Conservation (phyloP, 2,329 filamentous ascomycete genomes). For the Colletotrichum costaricense region DNA sequence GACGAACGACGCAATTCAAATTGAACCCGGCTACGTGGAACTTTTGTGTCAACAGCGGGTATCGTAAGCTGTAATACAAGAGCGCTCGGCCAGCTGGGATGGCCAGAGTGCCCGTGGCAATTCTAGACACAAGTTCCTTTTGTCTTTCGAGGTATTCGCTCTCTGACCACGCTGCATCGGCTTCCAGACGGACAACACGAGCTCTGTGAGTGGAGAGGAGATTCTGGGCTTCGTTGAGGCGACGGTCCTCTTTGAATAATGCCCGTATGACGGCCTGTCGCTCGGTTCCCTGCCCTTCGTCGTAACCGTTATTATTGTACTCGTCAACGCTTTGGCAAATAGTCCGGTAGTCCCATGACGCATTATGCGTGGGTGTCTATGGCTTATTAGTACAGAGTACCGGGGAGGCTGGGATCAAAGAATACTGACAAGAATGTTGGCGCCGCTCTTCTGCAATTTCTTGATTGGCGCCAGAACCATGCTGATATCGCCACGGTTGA, state of each 20-base stretch:
- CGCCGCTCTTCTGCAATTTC: conserved; percentile 45
- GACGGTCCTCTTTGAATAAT: conserved; percentile 91
- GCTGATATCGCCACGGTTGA: conserved; percentile 85
- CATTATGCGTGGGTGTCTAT: conserved; percentile 71
- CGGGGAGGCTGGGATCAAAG: too few relatives aligned
- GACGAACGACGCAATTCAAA: conserved; percentile 90
- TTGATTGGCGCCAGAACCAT: conserved; percentile 67
- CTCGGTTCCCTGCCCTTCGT: conserved; percentile 86
- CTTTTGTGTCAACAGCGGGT: conserved; percentile 91
- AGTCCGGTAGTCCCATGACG: conserved; percentile 80
- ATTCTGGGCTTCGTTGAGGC: conserved; percentile 85
- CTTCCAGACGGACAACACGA: conserved; percentile 80
- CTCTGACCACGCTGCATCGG: conserved; percentile 83
- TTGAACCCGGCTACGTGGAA: conserved; percentile 92
- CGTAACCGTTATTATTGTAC: conserved; percentile 69
- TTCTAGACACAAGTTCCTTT: conserved; percentile 86
- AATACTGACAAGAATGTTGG: conserved; percentile 56
- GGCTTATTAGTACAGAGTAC: conserved; percentile 39
- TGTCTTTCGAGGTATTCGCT: conserved; percentile 91
- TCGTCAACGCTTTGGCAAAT: conserved; percentile 77
- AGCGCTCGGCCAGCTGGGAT: conserved; percentile 89
- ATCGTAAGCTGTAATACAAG: conserved; percentile 87
- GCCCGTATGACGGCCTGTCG: conserved; percentile 84
- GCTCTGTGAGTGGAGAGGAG: conserved; percentile 88
- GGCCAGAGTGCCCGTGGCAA: conserved; percentile 88